A percentile compares a stretch with the other conserved stretches of the same genome.
These are phyloP conservation scores for Bruguiera hainesii DNA, from an alignment of 441 rosid species.

Conservation along the genomic window DNA sequence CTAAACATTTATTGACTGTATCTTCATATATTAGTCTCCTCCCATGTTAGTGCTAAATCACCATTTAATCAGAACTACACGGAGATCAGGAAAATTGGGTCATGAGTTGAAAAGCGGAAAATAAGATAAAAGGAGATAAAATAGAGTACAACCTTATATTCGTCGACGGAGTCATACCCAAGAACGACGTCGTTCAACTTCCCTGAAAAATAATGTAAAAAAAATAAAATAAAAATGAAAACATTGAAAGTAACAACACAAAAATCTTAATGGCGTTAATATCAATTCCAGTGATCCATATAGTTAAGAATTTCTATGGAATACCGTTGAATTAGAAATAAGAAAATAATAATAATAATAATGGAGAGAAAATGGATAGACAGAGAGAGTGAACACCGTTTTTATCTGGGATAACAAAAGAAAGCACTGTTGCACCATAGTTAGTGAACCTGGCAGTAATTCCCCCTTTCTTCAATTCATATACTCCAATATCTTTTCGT, in stretches of 20 bases:
- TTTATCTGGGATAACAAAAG: conserved; percentile 56
- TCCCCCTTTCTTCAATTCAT: conserved; percentile 47
- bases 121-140: background rate
- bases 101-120: background rate
- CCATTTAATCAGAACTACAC: background rate
- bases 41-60: no score
- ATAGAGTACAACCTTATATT: conserved; percentile 42
- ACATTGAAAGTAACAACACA: background rate
- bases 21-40: no score
- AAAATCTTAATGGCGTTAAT: no score
- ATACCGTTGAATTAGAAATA: background rate
- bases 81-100: background rate
- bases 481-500: conserved; percentile 29
- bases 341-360: background rate
- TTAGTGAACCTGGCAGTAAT: conserved; percentile 57
- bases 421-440: conserved; percentile 76
- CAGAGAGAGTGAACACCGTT: conserved; percentile 29
- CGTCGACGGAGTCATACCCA: conserved; percentile 36
- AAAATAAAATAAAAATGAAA: background rate
- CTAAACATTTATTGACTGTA: no score
- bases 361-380: background rate
- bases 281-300: no score
- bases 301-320: no score
- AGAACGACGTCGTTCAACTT: conserved; percentile 51
- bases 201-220: conserved; percentile 25